Evolutionary conservation across 306 rosid genomes (phyloP), one percentile per base, ranked within the genome.

Genomic region (Chamaecrista fasciculata): DNA sequence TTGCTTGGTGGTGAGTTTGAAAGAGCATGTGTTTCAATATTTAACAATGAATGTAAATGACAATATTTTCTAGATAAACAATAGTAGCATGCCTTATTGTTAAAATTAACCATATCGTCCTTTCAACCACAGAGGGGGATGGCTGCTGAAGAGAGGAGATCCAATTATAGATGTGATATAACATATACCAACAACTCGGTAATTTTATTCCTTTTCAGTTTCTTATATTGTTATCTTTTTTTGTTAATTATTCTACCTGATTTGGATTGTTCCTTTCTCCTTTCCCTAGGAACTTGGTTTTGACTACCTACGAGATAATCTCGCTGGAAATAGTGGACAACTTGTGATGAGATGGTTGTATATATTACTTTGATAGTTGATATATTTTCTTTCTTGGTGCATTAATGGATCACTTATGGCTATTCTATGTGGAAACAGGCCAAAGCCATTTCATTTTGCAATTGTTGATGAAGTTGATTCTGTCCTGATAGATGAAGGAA

Each of bases 401-500:
- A 8, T 43, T 61, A 59, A 36, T 49, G 75, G 58, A 25, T 74
- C 69, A 15, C 39, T 53, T 40, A 73, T 43, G 25, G 55, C 63
- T 57, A 6, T 76, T 42, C 50, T 81, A 33, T 76, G 59, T 62
- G 78, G 63, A 59, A 72, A 64, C 84, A 94, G 98, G 96, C 97
- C 98, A 76, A 88, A 85, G 73, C 96, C 98, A 65, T 94, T 94
- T 83, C 96, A 85, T 86, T 94, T 88, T 86, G 98, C 91, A 51
- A 94, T 94, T 73, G 98, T 94, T 61, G 97, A 94, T 82, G 98
- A 94, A 81, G 98, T 90, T 62, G 98, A 90, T 74, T 94, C 97
- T 8, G 98, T 90, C 72, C 89, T 94, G 75, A 90, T 94, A 59
- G 97, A 94, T 40, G 98, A 94, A 78, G 98, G 98, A 82, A 82